Conservation (phyloP, 768 basidiomycete species). For the Tylopilus vinaceipallidus region DNA sequence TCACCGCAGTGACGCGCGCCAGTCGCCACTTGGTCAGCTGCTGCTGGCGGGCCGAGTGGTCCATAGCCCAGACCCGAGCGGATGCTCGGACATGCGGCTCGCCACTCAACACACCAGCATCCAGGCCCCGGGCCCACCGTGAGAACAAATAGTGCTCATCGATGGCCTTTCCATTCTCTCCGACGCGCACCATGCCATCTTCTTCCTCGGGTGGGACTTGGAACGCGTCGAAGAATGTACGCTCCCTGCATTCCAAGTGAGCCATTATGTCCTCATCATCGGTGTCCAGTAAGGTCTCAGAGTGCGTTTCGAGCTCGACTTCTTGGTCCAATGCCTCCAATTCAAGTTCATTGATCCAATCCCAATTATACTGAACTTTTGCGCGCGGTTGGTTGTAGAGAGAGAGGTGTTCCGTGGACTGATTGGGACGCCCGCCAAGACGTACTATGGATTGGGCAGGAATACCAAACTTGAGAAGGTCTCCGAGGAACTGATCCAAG, state of each 20-base stretch:
- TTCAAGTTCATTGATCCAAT: slow-evolving; percentile 17
- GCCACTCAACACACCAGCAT: slow-evolving; percentile 42
- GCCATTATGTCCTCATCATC: slow-evolving; percentile 33
- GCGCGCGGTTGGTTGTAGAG: slow-evolving; percentile 29
- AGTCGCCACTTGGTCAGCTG: slow-evolving; percentile 34
- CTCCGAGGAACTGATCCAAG: slow-evolving; percentile 63
- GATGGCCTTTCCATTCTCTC: slow-evolving; percentile 38
- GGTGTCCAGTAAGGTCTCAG: slow-evolving; percentile 16
- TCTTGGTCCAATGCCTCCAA: slow-evolving; percentile 36
- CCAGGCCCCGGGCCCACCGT: slow-evolving; percentile 43
- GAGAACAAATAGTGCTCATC: slow-evolving; percentile 41
- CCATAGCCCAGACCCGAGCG: slow-evolving; percentile 40
- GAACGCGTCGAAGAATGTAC: slow-evolving; percentile 44
- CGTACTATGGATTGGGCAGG: slow-evolving; percentile 49
- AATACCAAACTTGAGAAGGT: slow-evolving; percentile 57
- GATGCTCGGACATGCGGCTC: slow-evolving; percentile 27
- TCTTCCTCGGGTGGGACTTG: slow-evolving; percentile 31
- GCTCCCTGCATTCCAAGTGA: slow-evolving; percentile 46
- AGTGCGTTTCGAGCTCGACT: slow-evolving; percentile 17
- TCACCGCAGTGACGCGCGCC: slow-evolving; percentile 32
- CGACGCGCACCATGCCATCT: slow-evolving; percentile 48
- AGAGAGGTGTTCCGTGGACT: slow-evolving; percentile 43
- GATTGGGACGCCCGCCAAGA: slow-evolving; percentile 52
- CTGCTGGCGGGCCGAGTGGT: slow-evolving; percentile 24
- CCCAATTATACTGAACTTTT: neutral